These are phyloP conservation scores for Geranomyces michiganensis DNA, from an alignment of 192 early-diverging fungal species.

Conservation along the genomic window DNA sequence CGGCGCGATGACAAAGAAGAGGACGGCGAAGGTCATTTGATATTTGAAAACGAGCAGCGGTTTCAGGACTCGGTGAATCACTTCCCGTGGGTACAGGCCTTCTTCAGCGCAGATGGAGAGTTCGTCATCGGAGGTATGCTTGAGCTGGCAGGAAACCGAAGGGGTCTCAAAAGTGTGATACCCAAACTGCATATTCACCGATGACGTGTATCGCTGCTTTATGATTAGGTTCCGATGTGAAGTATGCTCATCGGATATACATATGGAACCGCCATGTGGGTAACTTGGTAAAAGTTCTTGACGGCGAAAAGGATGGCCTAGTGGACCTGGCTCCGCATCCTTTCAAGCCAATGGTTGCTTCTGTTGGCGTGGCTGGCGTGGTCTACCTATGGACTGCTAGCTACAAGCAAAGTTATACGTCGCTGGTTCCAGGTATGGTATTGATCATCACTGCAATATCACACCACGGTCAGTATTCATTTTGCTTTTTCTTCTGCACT, in stretches of 20 bases:
- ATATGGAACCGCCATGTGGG: slow-evolving; percentile 87
- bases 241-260: slow-evolving; percentile 91
- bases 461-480: no score
- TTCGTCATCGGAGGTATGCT: slow-evolving; percentile 81
- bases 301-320: slow-evolving; percentile 77
- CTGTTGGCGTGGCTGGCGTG: slow-evolving; percentile 77
- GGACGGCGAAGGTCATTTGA: neutral
- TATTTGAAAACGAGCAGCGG: slow-evolving; percentile 57
- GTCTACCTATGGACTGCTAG: slow-evolving; percentile 87
- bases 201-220: neutral
- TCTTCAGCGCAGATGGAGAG: slow-evolving; percentile 87
- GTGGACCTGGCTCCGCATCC: slow-evolving; percentile 89
- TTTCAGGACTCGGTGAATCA: slow-evolving; percentile 91
- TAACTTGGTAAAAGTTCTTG: slow-evolving; percentile 86
- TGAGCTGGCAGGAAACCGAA: neutral
- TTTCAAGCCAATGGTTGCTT: slow-evolving; percentile 76
- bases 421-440: slow-evolving; percentile 83
- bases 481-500: neutral
- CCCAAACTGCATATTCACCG: no score
- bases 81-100: slow-evolving; percentile 84
- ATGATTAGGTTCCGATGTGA: slow-evolving; percentile 77
- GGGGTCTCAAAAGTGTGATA: no score
- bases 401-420: slow-evolving; percentile 86
- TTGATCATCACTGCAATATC: no score
- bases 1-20: neutral